Conservation (phyloP, 768 basidiomycete genomes). For the Hygrocybe coccinea region DNA sequence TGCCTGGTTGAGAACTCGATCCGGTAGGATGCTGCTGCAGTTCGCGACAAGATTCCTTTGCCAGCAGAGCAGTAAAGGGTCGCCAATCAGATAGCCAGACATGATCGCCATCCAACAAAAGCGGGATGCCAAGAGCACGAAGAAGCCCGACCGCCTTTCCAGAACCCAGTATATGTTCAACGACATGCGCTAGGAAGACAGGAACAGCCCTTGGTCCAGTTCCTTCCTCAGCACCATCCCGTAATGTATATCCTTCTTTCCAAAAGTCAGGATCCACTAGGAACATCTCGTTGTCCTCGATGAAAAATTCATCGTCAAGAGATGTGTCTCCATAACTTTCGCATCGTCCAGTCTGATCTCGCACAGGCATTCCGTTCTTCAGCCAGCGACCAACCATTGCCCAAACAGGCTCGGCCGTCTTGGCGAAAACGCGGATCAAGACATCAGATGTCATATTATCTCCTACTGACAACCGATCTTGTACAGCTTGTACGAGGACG, state of each 20-base stretch:
- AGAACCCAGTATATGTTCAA: slow-evolving; percentile 54
- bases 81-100: slow-evolving; percentile 40
- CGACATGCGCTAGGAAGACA: slow-evolving; percentile 56
- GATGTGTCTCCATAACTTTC: slow-evolving; percentile 28
- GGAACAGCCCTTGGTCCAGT: slow-evolving; percentile 42
- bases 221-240: slow-evolving; percentile 35
- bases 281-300: slow-evolving; percentile 61
- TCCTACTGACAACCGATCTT: slow-evolving; percentile 55
- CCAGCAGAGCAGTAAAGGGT: slow-evolving; percentile 40
- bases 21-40: slow-evolving; percentile 1
- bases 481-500: slow-evolving; percentile 50
- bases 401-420: slow-evolving; percentile 70
- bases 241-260: slow-evolving; percentile 63
- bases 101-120: slow-evolving; percentile 18
- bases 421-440: slow-evolving; percentile 58
- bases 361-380: slow-evolving; percentile 56
- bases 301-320: slow-evolving; percentile 75
- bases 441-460: slow-evolving; percentile 50
- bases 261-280: slow-evolving; percentile 74
- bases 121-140: slow-evolving; percentile 48
- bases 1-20: slow-evolving; percentile 1
- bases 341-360: slow-evolving; percentile 22
- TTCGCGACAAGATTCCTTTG: slow-evolving; percentile 17
- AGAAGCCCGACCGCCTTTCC: slow-evolving; percentile 78
- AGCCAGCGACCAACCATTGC: slow-evolving; percentile 68